Base-by-base conservation (phyloP, 2,329 filamentous ascomycete genomes). In the Aspergillaceae sp. region DNA sequence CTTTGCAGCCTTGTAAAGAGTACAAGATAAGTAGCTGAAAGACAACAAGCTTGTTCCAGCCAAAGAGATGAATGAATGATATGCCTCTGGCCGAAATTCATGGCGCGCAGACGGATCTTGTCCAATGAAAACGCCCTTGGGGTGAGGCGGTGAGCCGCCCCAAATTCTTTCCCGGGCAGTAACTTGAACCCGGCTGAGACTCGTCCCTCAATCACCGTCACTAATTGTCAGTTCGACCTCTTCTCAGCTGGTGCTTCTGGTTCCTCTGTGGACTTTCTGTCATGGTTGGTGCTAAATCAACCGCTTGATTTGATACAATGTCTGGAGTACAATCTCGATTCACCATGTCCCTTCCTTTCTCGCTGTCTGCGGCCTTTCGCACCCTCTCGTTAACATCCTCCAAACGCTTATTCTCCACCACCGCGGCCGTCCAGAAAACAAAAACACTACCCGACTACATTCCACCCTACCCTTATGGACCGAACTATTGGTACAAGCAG, bases 391-490 rank as follows among this genome's bases (percentile, higher is more conserved):
- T 70, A 50, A 58, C 59, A 27, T 55, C 61, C 45, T 54, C 66
- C 10, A 67, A 58, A 48, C 65, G 67, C 44, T 52, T 56, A 40
- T 69, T 70, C 53, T 67, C 67, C 34, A 66, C 66, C 40, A 66
- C 66, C 42, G 46, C 54, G 42, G 53, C 59, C 42, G 46, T 57
- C 28, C 62, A 63, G 50, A 63, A 62, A 43, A 59, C 54, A 33
- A 58, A 59, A 42, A 51, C 51, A 45, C 55, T 70, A 42, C 65
- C 67, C 30, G 59, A 60, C 7, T 54, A 62, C 34, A 67, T 71
- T 48, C 71, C 72, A 40, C 62, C 69, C 33, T 75, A 75, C 49
- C 72, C 72, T 7, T 72, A 72, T 53, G 68, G 68, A 41, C 65
- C 68, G 11, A 66, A 66, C 43, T 60, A 61, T 40, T 56, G 60